Base-by-base conservation (phyloP, 2,329 filamentous ascomycete species). In the Sarocladiaceae sp. region DNA sequence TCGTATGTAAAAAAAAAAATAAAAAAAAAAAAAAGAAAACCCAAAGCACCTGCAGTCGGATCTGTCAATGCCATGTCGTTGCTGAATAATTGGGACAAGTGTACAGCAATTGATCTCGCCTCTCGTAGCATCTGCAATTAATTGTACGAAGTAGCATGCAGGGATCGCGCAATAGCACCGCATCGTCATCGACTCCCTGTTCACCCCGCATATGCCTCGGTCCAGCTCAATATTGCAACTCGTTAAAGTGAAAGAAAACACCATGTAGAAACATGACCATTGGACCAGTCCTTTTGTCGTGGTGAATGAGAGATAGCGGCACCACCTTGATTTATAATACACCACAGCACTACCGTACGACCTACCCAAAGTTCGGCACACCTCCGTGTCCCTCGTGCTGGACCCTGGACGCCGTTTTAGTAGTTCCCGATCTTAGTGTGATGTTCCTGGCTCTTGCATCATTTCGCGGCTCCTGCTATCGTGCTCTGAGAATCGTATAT, bases 361-460 rank as follows among this genome's bases (percentile, higher is more conserved):
- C 18, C 18, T 20, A 5, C 7, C 17, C 4, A 3, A 7, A 3
- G 12, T 26, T 20, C 22, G 8, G 22, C 23, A 44, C 28, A n/a
- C n/a, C n/a, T 23, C 23, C 20, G 37, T 7, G 10, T 40, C 18
- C 10, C 40, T n/a, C 23, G 7, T 10, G 25, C 40, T 23, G 40
- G 20, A n/a, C n/a, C n/a, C n/a, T n/a, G n/a, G n/a, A n/a, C n/a
- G n/a, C n/a, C n/a, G n/a, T n/a, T n/a, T n/a, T n/a, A n/a, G n/a
- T 28, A 44, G 40, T 44, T 26, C 40, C 40, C 40, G 40, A 44
- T n/a, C 18, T 23, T 44, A 28, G 20, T 44, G 40, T 22, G 3
- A 7, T 23, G 40, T 44, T 5, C 40, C 40, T 44, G 40, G 40
- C 23, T 44, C 40, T 44, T 44, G 40, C 40, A 44, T 44, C 40